Evolutionary conservation across 23 red algal genomes (phyloP), one percentile per base, ranked within the genome.

Genomic region (Pyropia yezoensis): DNA sequence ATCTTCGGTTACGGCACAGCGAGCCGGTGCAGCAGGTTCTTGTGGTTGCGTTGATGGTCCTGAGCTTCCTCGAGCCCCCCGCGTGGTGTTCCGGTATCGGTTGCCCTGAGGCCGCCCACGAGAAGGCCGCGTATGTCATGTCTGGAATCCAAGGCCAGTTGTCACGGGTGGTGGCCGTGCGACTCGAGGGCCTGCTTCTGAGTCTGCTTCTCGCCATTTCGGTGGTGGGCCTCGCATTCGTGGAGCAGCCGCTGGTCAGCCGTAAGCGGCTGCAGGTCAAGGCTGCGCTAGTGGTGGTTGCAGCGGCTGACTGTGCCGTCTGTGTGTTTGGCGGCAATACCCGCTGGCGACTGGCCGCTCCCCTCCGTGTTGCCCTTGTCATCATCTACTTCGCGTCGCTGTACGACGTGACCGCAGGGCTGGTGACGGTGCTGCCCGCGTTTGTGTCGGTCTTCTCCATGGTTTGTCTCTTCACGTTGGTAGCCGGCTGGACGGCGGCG

Each of bases 11-110:
- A 22, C 71, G 70, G 49, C 70, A 75, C 51, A 68, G 55, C 15
- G 52, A 27, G 1, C 75, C 59, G 52, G 54, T 76, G 28, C 71
- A 72, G 3, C 62, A 75, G 34, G 27, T 54, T 59, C 62, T 50
- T 15, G 82, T 69, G 7, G 32, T 75, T 32, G 62, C 65, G 6
- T 63, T 87, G 21, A 67, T 68, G 27, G 50, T 76, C 51, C 71
- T 87, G 6, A 62, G 71, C 63, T 87, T 87, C 62, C 76, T 87
- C 54, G 82, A 87, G 50, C 21, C 62, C 45, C 82, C 82, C 16
- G 75, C 82, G 4, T 87, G 65, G 49, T 87, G 82, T 59, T 67
- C 70, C 50, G 33, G 62, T 0, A 17, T 54, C 12, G 59, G 71
- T 27, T 50, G 70, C 61, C 76, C 71, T 21, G 18, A 33, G 3